These are phyloP conservation scores for Kalmusia sp. DNA, from an alignment of 2,329 filamentous ascomycete species.

Conservation along the genomic window DNA sequence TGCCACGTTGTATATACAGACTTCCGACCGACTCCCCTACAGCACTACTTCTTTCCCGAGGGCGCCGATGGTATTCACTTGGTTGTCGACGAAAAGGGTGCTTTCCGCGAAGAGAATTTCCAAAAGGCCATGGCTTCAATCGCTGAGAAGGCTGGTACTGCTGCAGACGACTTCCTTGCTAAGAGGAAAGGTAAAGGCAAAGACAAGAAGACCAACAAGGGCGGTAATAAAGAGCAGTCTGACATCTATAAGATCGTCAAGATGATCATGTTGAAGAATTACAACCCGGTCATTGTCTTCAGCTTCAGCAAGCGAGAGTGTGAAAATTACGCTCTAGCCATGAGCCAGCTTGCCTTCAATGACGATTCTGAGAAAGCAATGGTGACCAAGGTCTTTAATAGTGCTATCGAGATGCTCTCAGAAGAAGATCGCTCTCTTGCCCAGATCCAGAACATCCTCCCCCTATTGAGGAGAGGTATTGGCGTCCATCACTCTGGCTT, in stretches of 20 bases:
- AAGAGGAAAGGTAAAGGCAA: conserved; percentile 88
- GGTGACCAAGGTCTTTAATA: conserved; percentile 93
- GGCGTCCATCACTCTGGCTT: conserved; percentile 97
- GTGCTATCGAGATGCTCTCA: conserved; percentile 88
- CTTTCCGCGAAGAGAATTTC: conserved; percentile 97
- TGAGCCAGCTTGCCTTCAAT: conserved; percentile 90
- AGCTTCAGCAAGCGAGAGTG: conserved; percentile 99
- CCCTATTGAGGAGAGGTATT: conserved; percentile 87
- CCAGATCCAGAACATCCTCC: conserved; percentile 89
- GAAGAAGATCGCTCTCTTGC: conserved; percentile 88
- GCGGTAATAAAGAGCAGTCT: conserved; percentile 67
- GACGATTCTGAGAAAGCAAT: conserved; percentile 94
- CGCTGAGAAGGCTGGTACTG: conserved; percentile 84
- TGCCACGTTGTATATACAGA: conserved; percentile 99
- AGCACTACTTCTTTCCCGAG: conserved; percentile 97
- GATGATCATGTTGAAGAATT: conserved; percentile 98
- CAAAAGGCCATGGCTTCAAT: conserved; percentile 93
- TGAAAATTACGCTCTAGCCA: conserved; percentile 85
- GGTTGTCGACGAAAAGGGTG: conserved; percentile 94
- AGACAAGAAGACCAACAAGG: conserved; percentile 90
- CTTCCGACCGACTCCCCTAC: conserved; percentile 93
- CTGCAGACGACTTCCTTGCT: conserved; percentile 78
- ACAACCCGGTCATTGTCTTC: conserved; percentile 98
- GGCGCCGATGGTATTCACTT: conserved; percentile 92
- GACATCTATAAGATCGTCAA: conserved; percentile 98